phyloP scores from a whole-genome alignment of 305 asterid genomes.

The Ajuga reptans region DNA sequence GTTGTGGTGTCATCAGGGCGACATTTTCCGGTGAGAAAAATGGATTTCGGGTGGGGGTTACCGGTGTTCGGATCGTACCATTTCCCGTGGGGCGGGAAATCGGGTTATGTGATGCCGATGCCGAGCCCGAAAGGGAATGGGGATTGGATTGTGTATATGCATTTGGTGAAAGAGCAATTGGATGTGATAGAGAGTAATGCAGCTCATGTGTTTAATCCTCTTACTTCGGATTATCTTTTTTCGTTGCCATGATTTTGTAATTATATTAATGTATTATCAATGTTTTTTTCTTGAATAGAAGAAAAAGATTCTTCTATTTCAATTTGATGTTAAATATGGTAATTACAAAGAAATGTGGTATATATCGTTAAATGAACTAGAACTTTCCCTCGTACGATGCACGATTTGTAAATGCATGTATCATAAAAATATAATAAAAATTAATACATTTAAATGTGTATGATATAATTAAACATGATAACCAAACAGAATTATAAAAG shows the following conservation, averaged over 20 bases:
- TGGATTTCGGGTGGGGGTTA: conserved; percentile 55
- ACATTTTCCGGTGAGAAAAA: conserved; percentile 32
- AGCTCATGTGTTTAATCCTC: conserved; percentile 36
- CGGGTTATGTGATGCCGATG: conserved; percentile 75
- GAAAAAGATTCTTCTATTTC: no score
- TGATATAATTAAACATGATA: no score
- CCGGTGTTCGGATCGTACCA: conserved; percentile 52
- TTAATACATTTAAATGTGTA: no score
- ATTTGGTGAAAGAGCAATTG: conserved; percentile 36
- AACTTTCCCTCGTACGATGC: no score
- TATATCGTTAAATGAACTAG: no score
- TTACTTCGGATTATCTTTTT: conserved; percentile 29
- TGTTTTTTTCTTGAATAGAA: no score
- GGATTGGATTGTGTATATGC: conserved; percentile 67
- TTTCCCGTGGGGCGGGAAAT: conserved; percentile 57
- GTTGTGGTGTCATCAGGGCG: conserved; percentile 62
- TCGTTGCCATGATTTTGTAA: background rate
- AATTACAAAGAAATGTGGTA: no score
- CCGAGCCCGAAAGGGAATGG: conserved; percentile 52
- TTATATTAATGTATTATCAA: no score
- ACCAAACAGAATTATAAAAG: no score
- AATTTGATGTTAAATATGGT: no score
- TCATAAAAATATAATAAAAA: no score
- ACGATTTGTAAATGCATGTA: no score
- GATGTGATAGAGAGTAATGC: conserved; percentile 42